Percentiles rank a stretch among this genome's conserved stretches.
Conservation (phyloP, 2,329 filamentous ascomycete genomes). For the Mycogone perniciosa region DNA sequence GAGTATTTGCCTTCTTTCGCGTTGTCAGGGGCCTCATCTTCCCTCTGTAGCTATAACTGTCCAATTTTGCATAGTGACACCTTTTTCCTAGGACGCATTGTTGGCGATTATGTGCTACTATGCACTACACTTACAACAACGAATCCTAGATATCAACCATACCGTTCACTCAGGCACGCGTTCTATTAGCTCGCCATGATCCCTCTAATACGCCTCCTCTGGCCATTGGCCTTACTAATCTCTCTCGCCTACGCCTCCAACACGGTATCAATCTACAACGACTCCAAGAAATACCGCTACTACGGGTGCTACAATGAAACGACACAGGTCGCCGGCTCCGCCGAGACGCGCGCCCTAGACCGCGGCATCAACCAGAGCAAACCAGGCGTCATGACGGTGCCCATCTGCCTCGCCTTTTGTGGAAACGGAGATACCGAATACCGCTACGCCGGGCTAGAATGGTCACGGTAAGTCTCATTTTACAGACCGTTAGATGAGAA, state of each 20-base stretch:
- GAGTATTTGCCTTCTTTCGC: too few relatives aligned
- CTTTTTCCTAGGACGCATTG: too few relatives aligned
- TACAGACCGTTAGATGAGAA: too few relatives aligned
- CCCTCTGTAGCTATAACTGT: too few relatives aligned
- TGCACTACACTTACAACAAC: too few relatives aligned
- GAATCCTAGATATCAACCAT: neutral
- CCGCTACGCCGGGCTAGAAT: constrained; percentile 50
- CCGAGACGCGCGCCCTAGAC: constrained; percentile 40
- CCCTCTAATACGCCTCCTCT: neutral
- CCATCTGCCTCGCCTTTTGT: constrained; percentile 47
- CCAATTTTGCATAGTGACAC: too few relatives aligned
- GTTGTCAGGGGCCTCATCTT: too few relatives aligned
- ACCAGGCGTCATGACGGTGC: constrained; percentile 44
- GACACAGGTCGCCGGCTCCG: constrained; percentile 35
- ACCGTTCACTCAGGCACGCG: neutral
- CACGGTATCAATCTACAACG: constrained; percentile 28
- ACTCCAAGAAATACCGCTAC: constrained; percentile 39
- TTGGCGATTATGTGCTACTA: too few relatives aligned
- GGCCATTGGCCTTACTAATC: constrained; percentile 4
- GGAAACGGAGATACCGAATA: constrained; percentile 31
- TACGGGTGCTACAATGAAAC: constrained; percentile 56
- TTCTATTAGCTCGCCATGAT: neutral
- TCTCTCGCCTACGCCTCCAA: constrained; percentile 15
- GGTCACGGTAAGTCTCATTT: constrained; percentile 32
- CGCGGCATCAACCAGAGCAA: constrained; percentile 35